These are phyloP conservation scores for Acanthamoeba castellanii DNA, from an alignment of 208 protist species.

Conservation along the genomic window DNA sequence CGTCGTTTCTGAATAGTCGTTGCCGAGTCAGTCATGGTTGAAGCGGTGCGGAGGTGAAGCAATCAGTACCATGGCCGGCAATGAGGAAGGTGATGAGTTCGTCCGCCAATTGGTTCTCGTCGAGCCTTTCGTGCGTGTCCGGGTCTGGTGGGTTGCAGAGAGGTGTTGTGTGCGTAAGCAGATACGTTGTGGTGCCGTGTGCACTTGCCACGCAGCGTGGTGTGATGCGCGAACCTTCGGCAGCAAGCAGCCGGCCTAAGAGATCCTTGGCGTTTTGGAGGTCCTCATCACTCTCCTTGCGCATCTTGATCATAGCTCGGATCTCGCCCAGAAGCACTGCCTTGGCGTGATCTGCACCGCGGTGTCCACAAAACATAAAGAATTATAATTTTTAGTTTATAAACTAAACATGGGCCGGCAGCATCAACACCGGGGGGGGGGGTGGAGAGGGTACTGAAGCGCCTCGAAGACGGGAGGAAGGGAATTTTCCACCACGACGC, in stretches of 20 bases:
- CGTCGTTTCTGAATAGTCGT: background rate
- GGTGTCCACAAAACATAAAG: too few species aligned
- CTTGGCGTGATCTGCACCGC: background rate
- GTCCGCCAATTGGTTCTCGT: constrained; percentile 15
- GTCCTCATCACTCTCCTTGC: constrained; percentile 26
- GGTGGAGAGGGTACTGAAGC: background rate
- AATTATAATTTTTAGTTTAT: too few species aligned
- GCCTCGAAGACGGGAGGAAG: constrained; percentile 34
- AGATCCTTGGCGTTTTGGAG: constrained; percentile 39
- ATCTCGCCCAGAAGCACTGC: constrained; percentile 17
- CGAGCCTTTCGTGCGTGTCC: constrained; percentile 18
- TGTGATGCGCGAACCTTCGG: background rate
- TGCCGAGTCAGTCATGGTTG: background rate
- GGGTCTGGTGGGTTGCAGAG: background rate
- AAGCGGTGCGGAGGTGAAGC: too few species aligned
- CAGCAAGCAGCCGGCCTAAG: constrained; percentile 28
- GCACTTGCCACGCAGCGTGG: background rate
- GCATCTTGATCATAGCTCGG: constrained; percentile 25
- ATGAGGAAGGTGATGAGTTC: constrained; percentile 65
- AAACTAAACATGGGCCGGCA: too few species aligned
- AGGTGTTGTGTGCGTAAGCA: background rate
- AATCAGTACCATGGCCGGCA: constrained; percentile 20
- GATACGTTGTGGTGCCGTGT: background rate
- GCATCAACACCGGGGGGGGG: too few species aligned
- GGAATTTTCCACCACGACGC: constrained; percentile 51